Evolutionary conservation across 2,329 filamentous ascomycete genomes (phyloP).

Genomic region (Setomelanomma holmii): DNA sequence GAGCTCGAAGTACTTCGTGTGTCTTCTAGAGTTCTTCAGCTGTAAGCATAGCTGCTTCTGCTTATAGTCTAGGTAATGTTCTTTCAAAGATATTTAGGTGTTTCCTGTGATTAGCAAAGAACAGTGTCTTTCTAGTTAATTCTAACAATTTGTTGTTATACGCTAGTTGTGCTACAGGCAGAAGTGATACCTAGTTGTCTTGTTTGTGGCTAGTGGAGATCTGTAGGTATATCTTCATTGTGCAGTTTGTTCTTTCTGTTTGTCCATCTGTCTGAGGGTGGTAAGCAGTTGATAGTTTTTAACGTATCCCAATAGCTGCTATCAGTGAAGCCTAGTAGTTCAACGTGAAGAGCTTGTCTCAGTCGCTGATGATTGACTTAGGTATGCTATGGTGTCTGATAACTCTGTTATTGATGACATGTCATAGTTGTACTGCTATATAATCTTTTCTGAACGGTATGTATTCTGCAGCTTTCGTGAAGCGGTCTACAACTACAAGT

Average conservation of each 20-base stretch:
- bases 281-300: conserved; percentile 1
- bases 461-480: background rate
- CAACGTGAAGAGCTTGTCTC: background rate
- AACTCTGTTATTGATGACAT: background rate
- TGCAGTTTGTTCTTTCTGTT: conserved; percentile 5
- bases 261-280: conserved; percentile 4
- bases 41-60: background rate
- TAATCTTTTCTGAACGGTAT: background rate
- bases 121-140: conserved; percentile 4
- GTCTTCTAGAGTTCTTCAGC: conserved; percentile 6
- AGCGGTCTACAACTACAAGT: conserved; percentile 2
- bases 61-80: conserved; percentile 6
- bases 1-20: conserved; percentile 3
- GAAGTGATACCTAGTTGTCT: conserved; percentile 4
- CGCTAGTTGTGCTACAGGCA: conserved; percentile 4
- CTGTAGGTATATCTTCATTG: conserved; percentile 5
- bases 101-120: conserved; percentile 4
- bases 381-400: background rate
- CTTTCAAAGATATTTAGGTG: conserved; percentile 15
- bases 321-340: background rate
- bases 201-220: background rate
- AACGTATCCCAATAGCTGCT: background rate
- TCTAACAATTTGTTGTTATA: conserved; percentile 6
- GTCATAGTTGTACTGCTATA: background rate
- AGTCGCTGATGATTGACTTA: background rate